Evolutionary conservation across 1,284 basidiomycete species (phyloP).

Genomic region (Marasmius oreades): DNA sequence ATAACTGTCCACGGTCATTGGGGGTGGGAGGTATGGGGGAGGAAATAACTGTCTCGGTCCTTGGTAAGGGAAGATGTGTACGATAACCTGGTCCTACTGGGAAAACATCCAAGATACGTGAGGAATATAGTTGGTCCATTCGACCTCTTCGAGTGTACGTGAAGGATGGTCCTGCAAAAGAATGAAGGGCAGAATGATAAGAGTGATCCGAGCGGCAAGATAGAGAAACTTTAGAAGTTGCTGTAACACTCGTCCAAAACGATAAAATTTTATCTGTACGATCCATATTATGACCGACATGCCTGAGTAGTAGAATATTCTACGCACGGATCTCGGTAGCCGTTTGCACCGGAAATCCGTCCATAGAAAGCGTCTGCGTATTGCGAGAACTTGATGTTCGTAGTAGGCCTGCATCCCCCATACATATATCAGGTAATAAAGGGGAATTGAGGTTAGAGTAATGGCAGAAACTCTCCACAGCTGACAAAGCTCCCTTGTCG

Average conservation of each 20-base stretch:
- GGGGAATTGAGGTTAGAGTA: background rate
- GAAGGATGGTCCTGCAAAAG: constrained; percentile 5
- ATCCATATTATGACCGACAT: background rate
- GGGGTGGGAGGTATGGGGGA: no score
- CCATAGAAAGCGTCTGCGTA: no score
- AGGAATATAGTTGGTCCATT: constrained; percentile 9
- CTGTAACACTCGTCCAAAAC: background rate
- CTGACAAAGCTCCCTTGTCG: background rate
- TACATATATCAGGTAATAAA: background rate
- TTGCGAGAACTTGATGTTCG: no score
- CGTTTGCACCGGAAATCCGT: no score
- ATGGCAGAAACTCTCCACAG: constrained; percentile 6
- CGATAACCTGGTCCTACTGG: no score
- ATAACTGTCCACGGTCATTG: no score
- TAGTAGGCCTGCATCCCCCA: no score
- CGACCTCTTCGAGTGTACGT: constrained; percentile 1
- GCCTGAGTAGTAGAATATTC: no score
- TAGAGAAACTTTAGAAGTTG: background rate
- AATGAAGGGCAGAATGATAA: constrained; percentile 2
- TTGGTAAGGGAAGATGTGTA: no score
- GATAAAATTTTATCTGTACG: background rate
- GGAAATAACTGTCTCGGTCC: no score
- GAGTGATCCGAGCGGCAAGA: background rate
- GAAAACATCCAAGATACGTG: background rate
- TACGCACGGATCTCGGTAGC: no score